phyloP scores from a whole-genome alignment of 495 filamentous ascomycete species.

The Neurospora intermedia region DNA sequence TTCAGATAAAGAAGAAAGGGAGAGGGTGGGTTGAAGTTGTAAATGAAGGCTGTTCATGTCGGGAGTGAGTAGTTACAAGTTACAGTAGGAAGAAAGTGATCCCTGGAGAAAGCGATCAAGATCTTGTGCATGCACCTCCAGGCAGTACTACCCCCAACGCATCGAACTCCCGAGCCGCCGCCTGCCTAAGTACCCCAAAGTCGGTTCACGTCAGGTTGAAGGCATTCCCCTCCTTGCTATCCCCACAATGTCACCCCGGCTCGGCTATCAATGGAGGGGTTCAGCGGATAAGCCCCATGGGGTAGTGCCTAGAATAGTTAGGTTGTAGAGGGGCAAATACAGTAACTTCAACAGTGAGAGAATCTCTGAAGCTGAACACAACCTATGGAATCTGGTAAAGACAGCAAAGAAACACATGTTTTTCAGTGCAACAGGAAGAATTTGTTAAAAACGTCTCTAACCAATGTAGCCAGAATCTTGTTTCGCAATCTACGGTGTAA shows the following conservation, averaged over 20 bases:
- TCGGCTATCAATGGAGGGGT: neutral
- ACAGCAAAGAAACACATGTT: neutral
- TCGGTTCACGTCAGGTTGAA: neutral
- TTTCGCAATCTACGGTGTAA: neutral
- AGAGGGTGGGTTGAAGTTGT: neutral
- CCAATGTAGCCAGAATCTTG: neutral
- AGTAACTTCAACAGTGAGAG: neutral
- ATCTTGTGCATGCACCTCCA: neutral
- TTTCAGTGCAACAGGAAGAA: neutral
- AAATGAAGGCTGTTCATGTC: neutral
- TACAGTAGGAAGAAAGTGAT: neutral
- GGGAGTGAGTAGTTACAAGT: no score
- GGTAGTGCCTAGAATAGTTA: neutral
- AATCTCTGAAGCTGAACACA: neutral
- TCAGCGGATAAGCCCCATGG: neutral
- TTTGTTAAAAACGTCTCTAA: neutral
- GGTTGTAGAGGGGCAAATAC: neutral
- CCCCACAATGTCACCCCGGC: neutral
- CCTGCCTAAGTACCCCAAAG: neutral
- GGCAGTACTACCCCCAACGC: neutral
- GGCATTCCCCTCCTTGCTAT: neutral
- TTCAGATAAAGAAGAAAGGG: neutral
- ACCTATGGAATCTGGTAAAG: neutral
- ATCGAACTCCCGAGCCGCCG: neutral
- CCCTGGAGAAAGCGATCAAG: neutral